phyloP scores from a whole-genome alignment of 1,139 yeast species.

The Chernovozyma aurita region DNA sequence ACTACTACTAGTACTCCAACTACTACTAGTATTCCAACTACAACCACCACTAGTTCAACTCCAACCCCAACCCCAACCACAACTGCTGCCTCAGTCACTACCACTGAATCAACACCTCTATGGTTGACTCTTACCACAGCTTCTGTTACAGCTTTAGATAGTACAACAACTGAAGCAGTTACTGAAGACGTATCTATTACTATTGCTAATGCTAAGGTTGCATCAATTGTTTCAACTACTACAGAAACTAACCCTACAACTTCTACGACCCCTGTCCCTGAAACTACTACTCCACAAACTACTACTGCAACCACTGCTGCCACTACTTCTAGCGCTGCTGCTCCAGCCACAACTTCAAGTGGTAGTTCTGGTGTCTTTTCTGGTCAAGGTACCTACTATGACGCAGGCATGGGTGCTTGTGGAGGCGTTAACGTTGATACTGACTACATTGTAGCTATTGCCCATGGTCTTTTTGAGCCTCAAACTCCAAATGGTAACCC shows the following conservation, averaged over 20 bases:
- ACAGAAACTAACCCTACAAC: conserved; percentile 9
- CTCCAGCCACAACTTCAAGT: conserved; percentile 14
- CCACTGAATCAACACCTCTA: conserved; percentile 11
- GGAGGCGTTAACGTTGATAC: conserved; percentile 43
- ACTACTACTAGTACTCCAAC: conserved; percentile 12
- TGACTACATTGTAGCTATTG: conserved; percentile 47
- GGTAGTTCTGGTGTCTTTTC: conserved; percentile 16
- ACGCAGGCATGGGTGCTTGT: conserved; percentile 60
- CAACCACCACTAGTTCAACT: conserved; percentile 12
- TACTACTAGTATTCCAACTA: conserved; percentile 16
- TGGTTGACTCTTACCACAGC: conserved; percentile 12
- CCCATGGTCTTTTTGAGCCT: conserved; percentile 31
- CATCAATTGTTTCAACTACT: conserved; percentile 7
- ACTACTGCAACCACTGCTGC: conserved; percentile 13
- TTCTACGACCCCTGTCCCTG: conserved; percentile 11
- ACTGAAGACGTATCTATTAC: conserved; percentile 10
- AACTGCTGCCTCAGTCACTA: conserved; percentile 16
- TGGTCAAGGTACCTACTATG: conserved; percentile 61
- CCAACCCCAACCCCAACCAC: conserved; percentile 14
- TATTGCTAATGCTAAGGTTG: conserved; percentile 12
- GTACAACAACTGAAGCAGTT: conserved; percentile 12
- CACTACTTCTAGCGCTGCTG: conserved; percentile 16
- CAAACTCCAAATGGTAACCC: conserved; percentile 32
- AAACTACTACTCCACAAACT: conserved; percentile 23
- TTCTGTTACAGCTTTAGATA: conserved; percentile 9